Conservation (phyloP, 202 grass and related monocot genomes). For the Setaria viridis region DNA sequence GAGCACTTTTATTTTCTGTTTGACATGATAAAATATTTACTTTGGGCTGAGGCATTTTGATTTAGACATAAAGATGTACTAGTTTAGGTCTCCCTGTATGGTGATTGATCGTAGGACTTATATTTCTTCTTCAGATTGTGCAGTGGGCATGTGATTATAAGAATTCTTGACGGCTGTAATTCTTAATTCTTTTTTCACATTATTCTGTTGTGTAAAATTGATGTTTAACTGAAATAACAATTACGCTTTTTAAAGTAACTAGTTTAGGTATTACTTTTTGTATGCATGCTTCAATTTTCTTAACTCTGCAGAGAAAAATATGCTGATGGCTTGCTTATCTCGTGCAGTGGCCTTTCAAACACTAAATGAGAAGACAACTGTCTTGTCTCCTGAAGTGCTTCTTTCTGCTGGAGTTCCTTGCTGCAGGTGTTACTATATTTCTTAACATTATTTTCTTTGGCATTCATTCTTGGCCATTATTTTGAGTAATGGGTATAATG, state of each 20-base stretch:
- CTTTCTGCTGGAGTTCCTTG: constrained; percentile 88
- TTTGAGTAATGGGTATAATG: constrained; percentile 63
- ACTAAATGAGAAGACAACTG: constrained; percentile 93
- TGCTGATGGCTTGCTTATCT: constrained; percentile 46
- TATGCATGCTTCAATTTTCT: constrained; percentile 29
- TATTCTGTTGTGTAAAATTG: constrained; percentile 4
- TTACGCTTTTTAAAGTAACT: constrained; percentile 24
- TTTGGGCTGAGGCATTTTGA: not conserved
- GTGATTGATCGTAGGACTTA: not conserved
- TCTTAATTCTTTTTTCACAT: not conserved
- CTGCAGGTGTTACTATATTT: constrained; percentile 78
- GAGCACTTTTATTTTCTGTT: constrained; percentile 1
- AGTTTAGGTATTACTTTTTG: constrained; percentile 11
- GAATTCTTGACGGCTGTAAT: constrained; percentile 1
- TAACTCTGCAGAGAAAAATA: constrained; percentile 29
- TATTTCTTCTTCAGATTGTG: not conserved
- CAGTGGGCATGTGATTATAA: not conserved
- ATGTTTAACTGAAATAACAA: not conserved
- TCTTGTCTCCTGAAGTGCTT: constrained; percentile 97
- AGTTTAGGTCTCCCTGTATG: not conserved
- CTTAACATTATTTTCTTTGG: constrained; percentile 46
- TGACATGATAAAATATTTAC: not conserved
- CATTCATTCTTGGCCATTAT: constrained; percentile 45
- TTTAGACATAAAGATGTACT: not conserved
- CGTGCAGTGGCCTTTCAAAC: constrained; percentile 93